Conservation (phyloP, 805 yeast genomes). For the Candida morakotiae region DNA sequence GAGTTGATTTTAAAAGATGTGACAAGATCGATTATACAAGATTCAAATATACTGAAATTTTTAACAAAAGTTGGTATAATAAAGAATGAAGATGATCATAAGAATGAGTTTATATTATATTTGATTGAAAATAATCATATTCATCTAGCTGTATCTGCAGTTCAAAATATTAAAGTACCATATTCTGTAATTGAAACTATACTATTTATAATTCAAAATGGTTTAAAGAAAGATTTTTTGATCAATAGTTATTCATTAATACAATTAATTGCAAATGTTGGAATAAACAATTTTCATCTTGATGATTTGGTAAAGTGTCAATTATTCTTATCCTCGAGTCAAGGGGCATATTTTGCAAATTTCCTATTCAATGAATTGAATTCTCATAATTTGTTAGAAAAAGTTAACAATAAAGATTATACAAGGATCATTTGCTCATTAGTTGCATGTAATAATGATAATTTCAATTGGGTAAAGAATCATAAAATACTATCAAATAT, state of each 20-base stretch:
- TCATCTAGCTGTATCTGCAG: conserved; percentile 1
- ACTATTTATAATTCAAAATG: neutral
- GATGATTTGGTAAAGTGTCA: neutral
- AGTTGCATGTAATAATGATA: conserved; percentile 3
- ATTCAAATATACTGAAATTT: no score
- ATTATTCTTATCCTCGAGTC: conserved; percentile 2
- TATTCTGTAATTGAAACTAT: neutral
- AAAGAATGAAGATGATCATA: neutral
- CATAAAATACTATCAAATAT: neutral
- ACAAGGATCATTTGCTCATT: neutral
- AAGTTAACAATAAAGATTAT: neutral
- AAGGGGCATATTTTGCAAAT: conserved; percentile 8
- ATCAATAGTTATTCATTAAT: conserved; percentile 2
- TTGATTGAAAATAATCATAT: conserved; percentile 2
- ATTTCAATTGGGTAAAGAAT: conserved; percentile 1
- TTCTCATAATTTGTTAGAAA: neutral
- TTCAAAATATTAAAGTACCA: neutral
- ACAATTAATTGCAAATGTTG: conserved; percentile 1
- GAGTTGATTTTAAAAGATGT: neutral
- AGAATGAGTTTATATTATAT: neutral
- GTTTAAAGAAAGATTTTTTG: neutral
- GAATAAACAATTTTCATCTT: neutral
- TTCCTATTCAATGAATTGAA: conserved; percentile 1
- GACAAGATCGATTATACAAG: no score
- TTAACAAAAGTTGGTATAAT: neutral